Evolutionary conservation across 495 filamentous ascomycete species (phyloP), one percentile per base, ranked within the genome.

Genomic region (Apiosordaria backusii): DNA sequence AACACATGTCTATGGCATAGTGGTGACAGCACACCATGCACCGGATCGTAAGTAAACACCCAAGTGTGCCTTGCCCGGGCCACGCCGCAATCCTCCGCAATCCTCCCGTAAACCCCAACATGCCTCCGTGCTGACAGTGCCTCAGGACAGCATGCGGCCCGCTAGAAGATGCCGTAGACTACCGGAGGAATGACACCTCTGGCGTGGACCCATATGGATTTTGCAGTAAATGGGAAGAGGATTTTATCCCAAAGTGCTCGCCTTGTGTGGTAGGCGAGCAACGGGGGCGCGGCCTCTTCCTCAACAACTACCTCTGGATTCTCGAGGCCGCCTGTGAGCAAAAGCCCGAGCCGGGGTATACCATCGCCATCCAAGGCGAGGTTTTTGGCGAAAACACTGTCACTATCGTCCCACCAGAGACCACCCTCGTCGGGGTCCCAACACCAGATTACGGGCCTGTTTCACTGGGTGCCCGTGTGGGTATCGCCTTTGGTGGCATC

Each of bases 401-500:
- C 27, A 79, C 79, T 25, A 76, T 77, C 55, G 80, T 77, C 19
- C 75, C 70, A 7, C 81, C 83, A 3, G 67, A 74, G 7, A 72
- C 72, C 4, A 78, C 71, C 13, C 71, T 68, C 22, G 66, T 68
- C 4, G 67, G 65, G 21, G 27, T 74, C 18, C 71, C 70, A 0
- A 52, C 65, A 6, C 50, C 74, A 0, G 72, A 75, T 62, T 73
- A 75, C 18, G 78, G 80, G 13, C 78, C 82, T 0, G 67, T 86
- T 16, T 77, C 75, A 4, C 75, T 82, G 22, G 83, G 82, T 15
- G 81, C 80, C 1, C 81, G 83, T 52, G 80, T 84, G 9, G 84
- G 84, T 65, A 81, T 86, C 50, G 82, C 78, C 40, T 75, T 82
- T 60, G 83, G 77, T n/a, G 79, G 72, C 1, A 64, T 85, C 1